Evolutionary conservation across 2,329 filamentous ascomycete species (phyloP), one percentile per base, ranked within the genome.

Genomic region (Fonsecaea monophora): DNA sequence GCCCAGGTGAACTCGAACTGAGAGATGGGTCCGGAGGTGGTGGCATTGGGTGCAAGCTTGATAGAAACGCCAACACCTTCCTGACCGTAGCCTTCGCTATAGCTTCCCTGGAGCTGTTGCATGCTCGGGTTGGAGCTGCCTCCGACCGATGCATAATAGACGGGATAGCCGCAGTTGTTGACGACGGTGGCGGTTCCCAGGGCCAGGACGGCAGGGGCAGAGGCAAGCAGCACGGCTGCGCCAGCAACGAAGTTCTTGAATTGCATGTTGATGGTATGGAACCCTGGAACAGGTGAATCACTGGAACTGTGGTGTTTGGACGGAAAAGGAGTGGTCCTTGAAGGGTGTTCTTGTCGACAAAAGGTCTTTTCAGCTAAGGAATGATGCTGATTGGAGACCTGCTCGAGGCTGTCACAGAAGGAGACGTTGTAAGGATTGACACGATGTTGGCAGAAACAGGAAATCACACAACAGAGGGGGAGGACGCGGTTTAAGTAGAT

Each of bases 1-100:
- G 77, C 75, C 59, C 81, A 73, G 37, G 76, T 78, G 71, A 82
- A 82, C 45, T 80, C 78, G 68, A 77, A 81, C 68, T 76, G 77
- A 50, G 78, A 77, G 71, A 81, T 77, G 3, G 78, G 70, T 32
- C 70, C 70, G 37, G 73, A 75, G 35, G 75, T 75, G 48, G 74
- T 77, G 35, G 74, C 75, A 34, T 78, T 73, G 21, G 72, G 76
- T 53, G 80, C 77, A 68, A 82, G 77, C 74, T 81, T 82, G 56
- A 82, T 72, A 1, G 80, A 69, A 55, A 82, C 74, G 9, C 81
- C 80, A 30, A 73, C 65, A 21, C 75, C 68, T 61, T 80, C 78
- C 55, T 74, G 73, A 70, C 71, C 75, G 68, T 79, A 74, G 15
- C 61, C 38, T 68, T 82, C 78, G 15, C 71, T 74, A 73, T 79